phyloP scores from a whole-genome alignment of 2,329 filamentous ascomycete genomes.

The Ascochyta fabae region DNA sequence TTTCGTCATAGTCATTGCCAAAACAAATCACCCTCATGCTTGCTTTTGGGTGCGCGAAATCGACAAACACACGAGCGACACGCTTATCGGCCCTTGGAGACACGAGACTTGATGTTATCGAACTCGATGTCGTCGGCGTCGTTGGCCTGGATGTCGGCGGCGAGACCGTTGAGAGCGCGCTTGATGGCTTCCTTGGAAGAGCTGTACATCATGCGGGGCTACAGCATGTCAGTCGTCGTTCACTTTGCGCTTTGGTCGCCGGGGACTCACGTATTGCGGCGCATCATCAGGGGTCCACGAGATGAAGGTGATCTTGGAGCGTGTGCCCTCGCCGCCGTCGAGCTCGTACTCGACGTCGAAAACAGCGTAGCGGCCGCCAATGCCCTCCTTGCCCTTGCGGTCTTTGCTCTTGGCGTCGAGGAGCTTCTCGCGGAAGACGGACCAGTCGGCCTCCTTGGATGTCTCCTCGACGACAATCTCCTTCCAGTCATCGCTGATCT shows the following conservation, averaged over 20 bases:
- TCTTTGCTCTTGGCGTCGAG: conserved; percentile 74
- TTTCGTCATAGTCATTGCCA: conserved; percentile 28
- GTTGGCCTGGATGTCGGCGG: conserved; percentile 82
- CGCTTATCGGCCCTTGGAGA: conserved; percentile 59
- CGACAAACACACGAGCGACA: conserved; percentile 17
- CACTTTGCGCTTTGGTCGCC: background rate
- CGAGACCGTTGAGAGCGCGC: conserved; percentile 76
- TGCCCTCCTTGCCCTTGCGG: conserved; percentile 63
- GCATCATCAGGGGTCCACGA: conserved; percentile 66
- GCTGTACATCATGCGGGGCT: conserved; percentile 91
- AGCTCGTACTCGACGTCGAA: conserved; percentile 84
- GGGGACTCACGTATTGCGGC: conserved; percentile 69
- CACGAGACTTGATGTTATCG: conserved; percentile 67
- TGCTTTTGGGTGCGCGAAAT: conserved; percentile 29
- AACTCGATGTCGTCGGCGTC: conserved; percentile 83
- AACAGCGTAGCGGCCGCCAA: conserved; percentile 80
- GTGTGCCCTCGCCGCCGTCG: conserved; percentile 73
- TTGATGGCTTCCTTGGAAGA: conserved; percentile 88
- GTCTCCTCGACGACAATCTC: conserved; percentile 81
- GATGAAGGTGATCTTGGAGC: conserved; percentile 59
- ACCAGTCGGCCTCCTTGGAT: conserved; percentile 71
- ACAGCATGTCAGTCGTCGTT: conserved; percentile 21
- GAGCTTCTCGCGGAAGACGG: conserved; percentile 77
- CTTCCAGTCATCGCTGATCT: conserved; percentile 83
- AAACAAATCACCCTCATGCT: conserved; percentile 22